Conservation (phyloP, 2,329 filamentous ascomycete genomes). For the Trichoderma asperellum region DNA sequence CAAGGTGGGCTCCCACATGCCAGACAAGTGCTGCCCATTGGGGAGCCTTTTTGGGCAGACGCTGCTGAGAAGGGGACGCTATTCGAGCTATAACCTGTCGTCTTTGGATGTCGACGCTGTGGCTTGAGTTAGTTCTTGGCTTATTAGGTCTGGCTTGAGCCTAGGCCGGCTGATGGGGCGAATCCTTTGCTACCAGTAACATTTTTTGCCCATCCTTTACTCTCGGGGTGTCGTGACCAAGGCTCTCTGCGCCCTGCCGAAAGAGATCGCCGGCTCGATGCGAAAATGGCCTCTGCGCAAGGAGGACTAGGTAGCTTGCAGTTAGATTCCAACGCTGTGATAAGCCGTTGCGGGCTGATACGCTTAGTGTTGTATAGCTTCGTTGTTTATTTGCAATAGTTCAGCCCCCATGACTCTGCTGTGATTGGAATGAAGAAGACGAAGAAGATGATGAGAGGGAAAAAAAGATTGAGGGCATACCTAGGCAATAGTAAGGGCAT, state of each 20-base stretch:
- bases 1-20: conserved; percentile 29
- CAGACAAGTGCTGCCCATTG: conserved; percentile 26
- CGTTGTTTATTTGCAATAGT: conserved; percentile 7
- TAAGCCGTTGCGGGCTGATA: conserved; percentile 22
- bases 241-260: conserved; percentile 6
- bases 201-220: background rate
- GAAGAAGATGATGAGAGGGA: background rate
- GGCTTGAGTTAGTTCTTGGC: background rate
- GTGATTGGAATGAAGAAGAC: background rate
- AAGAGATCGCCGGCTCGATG: conserved; percentile 16
- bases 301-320: conserved; percentile 17
- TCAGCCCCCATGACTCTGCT: background rate
- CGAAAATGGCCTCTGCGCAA: conserved; percentile 4
- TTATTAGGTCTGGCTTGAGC: background rate
- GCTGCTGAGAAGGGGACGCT: background rate
- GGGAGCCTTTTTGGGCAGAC: conserved; percentile 11
- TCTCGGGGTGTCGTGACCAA: conserved; percentile 20
- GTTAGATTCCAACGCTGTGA: conserved; percentile 12
- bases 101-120: background rate
- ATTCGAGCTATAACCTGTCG: background rate
- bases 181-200: background rate
- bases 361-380: conserved; percentile 3
- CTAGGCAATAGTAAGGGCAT: background rate
- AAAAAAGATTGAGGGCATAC: background rate
- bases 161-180: background rate